phyloP scores from a whole-genome alignment of 805 yeast species.

The Cyberlindnera bimundalis region DNA sequence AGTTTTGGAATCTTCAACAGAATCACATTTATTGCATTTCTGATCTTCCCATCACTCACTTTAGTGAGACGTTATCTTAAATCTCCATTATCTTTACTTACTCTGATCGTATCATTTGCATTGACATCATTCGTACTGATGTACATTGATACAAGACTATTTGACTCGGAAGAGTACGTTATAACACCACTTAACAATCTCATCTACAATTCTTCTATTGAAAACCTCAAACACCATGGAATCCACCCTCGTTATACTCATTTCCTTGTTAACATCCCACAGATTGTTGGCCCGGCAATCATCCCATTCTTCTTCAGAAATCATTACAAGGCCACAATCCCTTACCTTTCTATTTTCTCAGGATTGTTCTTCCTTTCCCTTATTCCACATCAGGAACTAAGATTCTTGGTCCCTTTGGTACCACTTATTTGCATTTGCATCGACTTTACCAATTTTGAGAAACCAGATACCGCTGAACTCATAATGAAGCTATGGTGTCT shows the following conservation, averaged over 20 bases:
- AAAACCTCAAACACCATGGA: conserved; percentile 76
- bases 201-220: conserved; percentile 55
- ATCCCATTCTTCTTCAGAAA: conserved; percentile 36
- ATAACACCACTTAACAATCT: conserved; percentile 79
- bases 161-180: conserved; percentile 27
- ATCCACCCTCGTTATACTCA: conserved; percentile 79
- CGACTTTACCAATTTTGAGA: conserved; percentile 36
- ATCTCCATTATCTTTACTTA: conserved; percentile 33
- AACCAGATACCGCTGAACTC: conserved; percentile 17
- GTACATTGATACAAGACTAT: conserved; percentile 52
- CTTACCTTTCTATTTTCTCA: conserved; percentile 58
- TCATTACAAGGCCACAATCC: conserved; percentile 41
- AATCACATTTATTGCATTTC: conserved; percentile 75
- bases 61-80: conserved; percentile 41
- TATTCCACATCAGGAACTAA: conserved; percentile 90
- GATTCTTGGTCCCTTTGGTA: conserved; percentile 76
- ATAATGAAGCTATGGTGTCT: conserved; percentile 47
- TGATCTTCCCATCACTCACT: conserved; percentile 57
- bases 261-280: conserved; percentile 70
- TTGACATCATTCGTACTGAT: conserved; percentile 38
- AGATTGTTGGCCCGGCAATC: conserved; percentile 74
- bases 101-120: conserved; percentile 34
- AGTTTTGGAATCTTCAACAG: conserved; percentile 80
- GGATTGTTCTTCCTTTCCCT: conserved; percentile 61
- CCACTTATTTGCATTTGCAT: conserved; percentile 67